phyloP scores from a whole-genome alignment of 169 alveolate genomes.

The Cryptosporidium muris region DNA sequence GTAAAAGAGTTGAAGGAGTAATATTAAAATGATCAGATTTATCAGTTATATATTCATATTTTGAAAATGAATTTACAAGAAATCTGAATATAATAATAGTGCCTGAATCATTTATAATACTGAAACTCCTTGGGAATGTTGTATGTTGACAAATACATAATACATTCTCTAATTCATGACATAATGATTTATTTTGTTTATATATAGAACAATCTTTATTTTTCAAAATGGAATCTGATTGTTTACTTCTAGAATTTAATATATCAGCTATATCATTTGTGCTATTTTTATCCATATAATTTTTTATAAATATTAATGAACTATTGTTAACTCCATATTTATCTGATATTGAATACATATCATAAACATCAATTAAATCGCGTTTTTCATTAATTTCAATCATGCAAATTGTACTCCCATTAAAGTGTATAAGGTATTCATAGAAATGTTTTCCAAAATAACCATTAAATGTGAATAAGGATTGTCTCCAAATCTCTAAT shows the following conservation, averaged over 20 bases:
- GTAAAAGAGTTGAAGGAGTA: constrained; percentile 62
- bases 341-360: background rate
- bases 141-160: constrained; percentile 64
- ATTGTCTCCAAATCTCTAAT: constrained; percentile 62
- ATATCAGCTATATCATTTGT: background rate
- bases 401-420: constrained; percentile 46
- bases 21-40: constrained; percentile 28
- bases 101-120: constrained; percentile 25
- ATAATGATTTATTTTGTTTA: background rate
- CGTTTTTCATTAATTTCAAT: constrained; percentile 20
- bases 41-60: background rate
- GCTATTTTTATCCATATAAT: background rate
- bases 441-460: constrained; percentile 1
- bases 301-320: background rate
- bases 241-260: background rate
- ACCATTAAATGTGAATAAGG: constrained; percentile 51
- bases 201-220: constrained; percentile 24
- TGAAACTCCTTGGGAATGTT: constrained; percentile 46
- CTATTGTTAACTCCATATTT: background rate
- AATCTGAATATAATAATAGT: constrained; percentile 28
- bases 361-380: constrained; percentile 13
- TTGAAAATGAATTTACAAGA: constrained; percentile 7
- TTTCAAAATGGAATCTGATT: background rate
- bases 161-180: constrained; percentile 22
- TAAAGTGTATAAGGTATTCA: constrained; percentile 42